Base-by-base conservation (phyloP, 495 filamentous ascomycete genomes). In the Penicillium mononematosum region DNA sequence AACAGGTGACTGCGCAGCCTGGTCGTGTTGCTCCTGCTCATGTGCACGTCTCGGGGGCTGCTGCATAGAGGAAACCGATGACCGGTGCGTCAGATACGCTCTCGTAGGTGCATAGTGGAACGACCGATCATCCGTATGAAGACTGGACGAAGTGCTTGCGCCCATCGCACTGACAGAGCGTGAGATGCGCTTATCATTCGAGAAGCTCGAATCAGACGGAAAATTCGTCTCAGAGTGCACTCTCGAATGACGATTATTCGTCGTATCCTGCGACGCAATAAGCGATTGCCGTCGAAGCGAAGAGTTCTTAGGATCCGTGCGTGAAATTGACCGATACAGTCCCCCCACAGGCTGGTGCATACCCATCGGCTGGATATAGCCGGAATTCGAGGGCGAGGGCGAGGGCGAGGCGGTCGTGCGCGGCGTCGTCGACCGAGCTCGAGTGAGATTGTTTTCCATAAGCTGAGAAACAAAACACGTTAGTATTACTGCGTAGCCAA, bases 371-470 rank as follows among this genome's bases (percentile, higher is more conserved):
- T 58, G 66, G 25, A 62, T 66, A 41, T 50, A 57, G 8, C 65
- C 59, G 16, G 69, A 41, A 29, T 43, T 53, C 38, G 50, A 63
- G 9, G 75, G 57, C 17, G 70, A 63, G 9, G 75, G 57, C 17
- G 70, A 67, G 7, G 78, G 76, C 24, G 85, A 81, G 14, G 85
- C 78, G 7, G 81, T 79, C n/a, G 79, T 70, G 50, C 81, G 80
- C 24, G 93, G 77, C 2, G 90, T 85, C 4, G 90, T 85, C 53
- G 84, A 88, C 51, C 92, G 85, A 20, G 91, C 92, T 32, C 90
- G 84, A 49, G 79, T 86, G 22, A 96, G 73, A 65, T 96, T 96
- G 17, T 87, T 90, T 72, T 96, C 92, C 90, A 96, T 95, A 17
- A 90, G 85, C 92, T 96, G 63, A n/a, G 43, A 50, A 19, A 32